Percentiles rank a stretch among this genome's conserved stretches.
Evolutionary conservation across 2,329 filamentous ascomycete species (phyloP).

Genomic region (Hansfordia pulvinata): DNA sequence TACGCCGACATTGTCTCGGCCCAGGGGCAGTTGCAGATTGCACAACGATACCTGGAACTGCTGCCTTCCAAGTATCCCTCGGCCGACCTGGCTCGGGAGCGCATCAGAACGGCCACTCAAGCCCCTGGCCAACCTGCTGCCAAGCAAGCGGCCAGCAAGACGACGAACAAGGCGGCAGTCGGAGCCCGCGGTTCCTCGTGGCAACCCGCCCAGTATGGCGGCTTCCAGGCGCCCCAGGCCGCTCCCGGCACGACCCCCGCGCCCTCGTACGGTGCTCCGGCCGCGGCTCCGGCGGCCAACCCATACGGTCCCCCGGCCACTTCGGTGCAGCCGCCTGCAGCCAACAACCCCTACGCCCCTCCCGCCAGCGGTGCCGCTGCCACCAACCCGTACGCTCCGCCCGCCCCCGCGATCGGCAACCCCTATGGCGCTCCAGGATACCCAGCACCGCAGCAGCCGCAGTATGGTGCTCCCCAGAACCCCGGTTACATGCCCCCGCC

Average conservation of each 20-base stretch:
- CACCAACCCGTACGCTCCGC: slow-evolving; percentile 11
- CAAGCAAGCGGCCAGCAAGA: slow-evolving; percentile 16
- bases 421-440: slow-evolving; percentile 35
- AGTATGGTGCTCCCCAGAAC: slow-evolving; percentile 19
- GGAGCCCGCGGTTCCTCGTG: slow-evolving; percentile 18
- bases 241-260: slow-evolving; percentile 11
- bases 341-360: slow-evolving; percentile 21
- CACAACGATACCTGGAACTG: slow-evolving; percentile 83
- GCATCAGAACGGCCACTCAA: slow-evolving; percentile 45
- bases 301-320: slow-evolving; percentile 18
- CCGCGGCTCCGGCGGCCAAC: no score
- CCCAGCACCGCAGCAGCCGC: slow-evolving; percentile 31
- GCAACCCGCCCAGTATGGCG: slow-evolving; percentile 24
- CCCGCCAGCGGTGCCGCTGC: slow-evolving; percentile 4
- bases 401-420: slow-evolving; percentile 5
- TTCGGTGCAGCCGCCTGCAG: slow-evolving; percentile 10
- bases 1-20: slow-evolving; percentile 91
- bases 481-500: slow-evolving; percentile 23
- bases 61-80: slow-evolving; percentile 73
- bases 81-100: slow-evolving; percentile 73
- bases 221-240: slow-evolving; percentile 35
- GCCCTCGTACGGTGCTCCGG: slow-evolving; percentile 15
- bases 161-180: slow-evolving; percentile 11
- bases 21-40: slow-evolving; percentile 74
- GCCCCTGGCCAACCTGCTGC: slow-evolving; percentile 17